phyloP scores from a whole-genome alignment of 129 eudicot species.

The Flaveria robusta region DNA sequence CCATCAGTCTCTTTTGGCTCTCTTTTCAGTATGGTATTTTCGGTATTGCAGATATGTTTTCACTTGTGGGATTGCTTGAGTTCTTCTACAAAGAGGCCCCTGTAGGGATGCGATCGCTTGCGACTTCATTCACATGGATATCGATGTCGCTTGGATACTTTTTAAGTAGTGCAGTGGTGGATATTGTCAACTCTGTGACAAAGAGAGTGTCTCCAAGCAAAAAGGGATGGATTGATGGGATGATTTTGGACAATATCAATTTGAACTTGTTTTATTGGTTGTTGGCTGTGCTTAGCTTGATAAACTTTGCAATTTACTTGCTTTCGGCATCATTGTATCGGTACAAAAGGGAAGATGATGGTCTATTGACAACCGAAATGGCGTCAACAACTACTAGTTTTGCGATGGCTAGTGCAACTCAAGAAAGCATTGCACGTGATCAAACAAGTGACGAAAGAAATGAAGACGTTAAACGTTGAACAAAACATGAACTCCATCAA shows the following conservation, averaged over 20 bases:
- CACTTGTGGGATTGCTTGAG: conserved; percentile 68
- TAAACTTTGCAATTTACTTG: conserved; percentile 55
- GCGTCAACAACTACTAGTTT: conserved; percentile 34
- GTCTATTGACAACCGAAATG: conserved; percentile 19
- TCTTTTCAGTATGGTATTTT: conserved; percentile 68
- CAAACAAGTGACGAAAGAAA: background rate
- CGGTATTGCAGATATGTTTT: conserved; percentile 79
- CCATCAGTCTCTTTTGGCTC: conserved; percentile 73
- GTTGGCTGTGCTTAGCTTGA: conserved; percentile 57
- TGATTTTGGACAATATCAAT: conserved; percentile 43
- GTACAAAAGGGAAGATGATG: conserved; percentile 54
- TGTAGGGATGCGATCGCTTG: conserved; percentile 61
- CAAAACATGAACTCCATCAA: conserved; percentile 14
- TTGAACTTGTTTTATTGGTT: conserved; percentile 70
- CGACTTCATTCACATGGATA: conserved; percentile 73
- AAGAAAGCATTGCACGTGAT: conserved; percentile 21
- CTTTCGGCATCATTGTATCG: conserved; percentile 59
- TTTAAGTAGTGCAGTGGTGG: conserved; percentile 58
- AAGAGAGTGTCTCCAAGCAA: conserved; percentile 45
- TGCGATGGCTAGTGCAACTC: conserved; percentile 35
- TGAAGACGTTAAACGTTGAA: conserved; percentile 18
- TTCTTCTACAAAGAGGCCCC: conserved; percentile 86
- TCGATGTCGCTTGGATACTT: conserved; percentile 71
- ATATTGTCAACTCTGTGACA: conserved; percentile 52
- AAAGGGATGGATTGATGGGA: conserved; percentile 67